A percentile compares a stretch with the other conserved stretches of the same genome.
Conservation (phyloP, 306 rosid species). For the Pterocarpus macrocarpus region DNA sequence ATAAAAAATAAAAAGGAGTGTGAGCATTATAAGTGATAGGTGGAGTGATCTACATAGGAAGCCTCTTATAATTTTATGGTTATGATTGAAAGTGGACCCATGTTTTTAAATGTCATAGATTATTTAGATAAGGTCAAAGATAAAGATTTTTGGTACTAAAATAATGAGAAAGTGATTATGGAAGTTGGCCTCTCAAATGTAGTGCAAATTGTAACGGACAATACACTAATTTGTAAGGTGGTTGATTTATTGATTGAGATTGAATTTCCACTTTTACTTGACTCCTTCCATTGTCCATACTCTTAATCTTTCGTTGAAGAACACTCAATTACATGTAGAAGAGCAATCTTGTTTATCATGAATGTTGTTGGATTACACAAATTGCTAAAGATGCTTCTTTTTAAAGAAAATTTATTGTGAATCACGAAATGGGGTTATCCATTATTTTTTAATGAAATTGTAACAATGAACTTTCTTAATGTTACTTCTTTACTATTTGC, state of each 20-base stretch:
- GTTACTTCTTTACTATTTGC: no score
- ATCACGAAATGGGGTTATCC: no score
- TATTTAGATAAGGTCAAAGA: not conserved
- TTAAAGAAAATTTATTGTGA: no score
- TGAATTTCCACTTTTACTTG: not conserved
- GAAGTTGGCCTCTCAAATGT: not conserved
- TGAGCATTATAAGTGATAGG: slow-evolving; percentile 4
- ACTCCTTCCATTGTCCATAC: not conserved
- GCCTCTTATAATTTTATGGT: not conserved
- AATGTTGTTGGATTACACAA: no score
- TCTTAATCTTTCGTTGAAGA: not conserved
- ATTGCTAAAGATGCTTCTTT: no score
- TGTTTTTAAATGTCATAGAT: not conserved
- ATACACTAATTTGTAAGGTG: not conserved
- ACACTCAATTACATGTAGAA: no score
- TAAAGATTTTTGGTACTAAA: no score
- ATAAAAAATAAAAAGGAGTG: not conserved
- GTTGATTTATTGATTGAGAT: not conserved
- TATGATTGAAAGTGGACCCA: not conserved
- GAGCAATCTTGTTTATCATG: no score
- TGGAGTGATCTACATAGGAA: no score
- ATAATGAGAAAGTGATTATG: not conserved
- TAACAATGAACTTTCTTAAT: no score
- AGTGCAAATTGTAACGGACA: not conserved
- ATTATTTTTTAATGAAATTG: no score